Base-by-base conservation (phyloP, 176 grass and related monocot species). In the Leersia perrieri region DNA sequence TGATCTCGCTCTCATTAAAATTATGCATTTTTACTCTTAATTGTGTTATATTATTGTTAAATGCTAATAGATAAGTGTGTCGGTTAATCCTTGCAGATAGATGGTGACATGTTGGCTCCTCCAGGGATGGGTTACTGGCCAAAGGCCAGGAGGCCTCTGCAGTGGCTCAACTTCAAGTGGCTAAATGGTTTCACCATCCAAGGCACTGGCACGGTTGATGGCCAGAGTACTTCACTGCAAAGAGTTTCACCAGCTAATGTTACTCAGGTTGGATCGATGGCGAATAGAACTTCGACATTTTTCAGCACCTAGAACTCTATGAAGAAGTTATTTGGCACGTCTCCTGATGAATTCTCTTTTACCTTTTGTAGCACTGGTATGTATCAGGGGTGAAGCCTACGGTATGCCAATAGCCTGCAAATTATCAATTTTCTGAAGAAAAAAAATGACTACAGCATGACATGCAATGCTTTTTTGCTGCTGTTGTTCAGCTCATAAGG, bases 91-190 rank as follows among this genome's bases (percentile, higher is more conserved):
- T 83, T 87, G 49, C 77, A 94, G 92, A 91, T 94, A 72, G 93
- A 95, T 60, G 87, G 89, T 60, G 87, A 65, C 47, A 18, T 90
- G 57, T 30, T 88, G 20, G 93, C 93, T 18, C 86, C 93, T 63
- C 33, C 75, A 9, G 72, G 18, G 32, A 89, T 88, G 73, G 66
- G 49, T 11, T 86, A 60, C 35, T 83, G 83, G 87, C 80, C 87
- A 5, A 88, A 73, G 81, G 40, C 69, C 39, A 76, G 84, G 69
- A 61, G 74, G 35, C 78, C 83, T 32, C 79, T 88, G 14, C 93
- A 92, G 75, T 95, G 93, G 93, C n/a, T 95, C 76, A 95, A 95
- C 76, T 83, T 95, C 33, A 92, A 92, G 76, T 92, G 92, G 92
- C 73, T 95, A 69, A 39, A 76, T 16, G 82, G 35, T 29, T 95